phyloP scores from a whole-genome alignment of 768 basidiomycete genomes.

The Tephrocybe rancida region DNA sequence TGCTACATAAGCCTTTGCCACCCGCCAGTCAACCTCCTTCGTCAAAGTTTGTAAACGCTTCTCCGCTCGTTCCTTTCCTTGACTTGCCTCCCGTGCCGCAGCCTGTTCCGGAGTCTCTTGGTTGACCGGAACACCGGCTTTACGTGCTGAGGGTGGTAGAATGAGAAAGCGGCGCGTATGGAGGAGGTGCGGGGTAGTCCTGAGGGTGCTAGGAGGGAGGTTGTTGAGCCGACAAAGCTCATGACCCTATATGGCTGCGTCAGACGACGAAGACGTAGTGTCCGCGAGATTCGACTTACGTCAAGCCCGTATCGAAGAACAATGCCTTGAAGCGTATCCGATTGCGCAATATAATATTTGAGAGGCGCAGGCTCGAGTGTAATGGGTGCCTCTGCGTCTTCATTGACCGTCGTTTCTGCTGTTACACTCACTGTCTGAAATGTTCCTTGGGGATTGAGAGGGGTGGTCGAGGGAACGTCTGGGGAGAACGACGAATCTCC shows the following conservation, averaged over 20 bases:
- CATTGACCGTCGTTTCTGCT: background rate
- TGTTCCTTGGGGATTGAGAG: background rate
- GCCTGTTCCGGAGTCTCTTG: conserved; percentile 27
- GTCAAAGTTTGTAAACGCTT: conserved; percentile 64
- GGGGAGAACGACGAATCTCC: background rate
- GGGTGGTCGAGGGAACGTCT: background rate
- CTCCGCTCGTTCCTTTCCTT: conserved; percentile 56
- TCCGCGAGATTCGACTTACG: conserved; percentile 40
- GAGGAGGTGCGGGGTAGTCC: conserved; percentile 72
- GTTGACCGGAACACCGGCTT: conserved; percentile 19
- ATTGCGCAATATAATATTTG: conserved; percentile 55
- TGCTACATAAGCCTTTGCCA: conserved; percentile 72
- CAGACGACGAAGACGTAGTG: conserved; percentile 1
- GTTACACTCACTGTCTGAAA: background rate
- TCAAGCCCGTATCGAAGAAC: conserved; percentile 61
- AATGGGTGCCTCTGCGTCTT: background rate
- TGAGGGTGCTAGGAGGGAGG: conserved; percentile 64
- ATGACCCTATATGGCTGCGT: conserved; percentile 41
- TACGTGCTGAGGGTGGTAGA: conserved; percentile 49
- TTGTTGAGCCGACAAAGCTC: conserved; percentile 67
- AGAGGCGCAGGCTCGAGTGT: conserved; percentile 18
- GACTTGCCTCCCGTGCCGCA: conserved; percentile 40
- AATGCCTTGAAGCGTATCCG: conserved; percentile 68
- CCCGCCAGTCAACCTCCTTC: conserved; percentile 68
- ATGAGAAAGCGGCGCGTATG: conserved; percentile 65